Conservation (phyloP, 2,329 filamentous ascomycete genomes). For the Diaporthe citrichinensis region DNA sequence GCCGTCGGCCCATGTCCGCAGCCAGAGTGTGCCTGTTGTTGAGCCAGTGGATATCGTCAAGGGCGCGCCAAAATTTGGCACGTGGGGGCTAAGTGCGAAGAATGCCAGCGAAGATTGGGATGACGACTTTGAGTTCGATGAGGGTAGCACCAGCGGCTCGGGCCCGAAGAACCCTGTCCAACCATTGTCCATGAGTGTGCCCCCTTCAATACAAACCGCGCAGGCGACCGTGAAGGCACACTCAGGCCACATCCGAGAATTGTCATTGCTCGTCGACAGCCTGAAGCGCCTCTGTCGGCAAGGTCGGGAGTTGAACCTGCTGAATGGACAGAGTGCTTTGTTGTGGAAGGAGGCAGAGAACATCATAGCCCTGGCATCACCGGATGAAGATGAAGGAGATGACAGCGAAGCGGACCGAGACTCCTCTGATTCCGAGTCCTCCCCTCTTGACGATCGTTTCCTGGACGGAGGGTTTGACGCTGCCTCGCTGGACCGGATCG, state of each 20-base stretch:
- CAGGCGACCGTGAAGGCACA: constrained; percentile 87
- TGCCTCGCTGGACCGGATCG: constrained; percentile 58
- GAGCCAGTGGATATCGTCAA: constrained; percentile 71
- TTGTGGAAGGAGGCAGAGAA: constrained; percentile 88
- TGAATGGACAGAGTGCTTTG: constrained; percentile 69
- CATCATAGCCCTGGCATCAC: constrained; percentile 86
- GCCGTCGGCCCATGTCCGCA: constrained; percentile 79
- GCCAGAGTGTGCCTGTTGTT: constrained; percentile 83
- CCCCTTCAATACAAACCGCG: constrained; percentile 83
- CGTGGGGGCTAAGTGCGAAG: constrained; percentile 85
- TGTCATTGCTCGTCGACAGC: constrained; percentile 86
- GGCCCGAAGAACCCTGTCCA: constrained; percentile 49
- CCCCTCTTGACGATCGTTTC: constrained; percentile 59
- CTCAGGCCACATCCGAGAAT: constrained; percentile 85
- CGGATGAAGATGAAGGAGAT: constrained; percentile 69
- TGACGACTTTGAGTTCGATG: constrained; percentile 85
- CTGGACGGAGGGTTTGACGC: constrained; percentile 64
- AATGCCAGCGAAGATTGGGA: constrained; percentile 90
- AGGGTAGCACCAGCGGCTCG: constrained; percentile 54
- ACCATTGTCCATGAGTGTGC: constrained; percentile 75
- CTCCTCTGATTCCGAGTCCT: constrained; percentile 57
- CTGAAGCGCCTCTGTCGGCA: constrained; percentile 82
- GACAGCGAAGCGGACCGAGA: constrained; percentile 50
- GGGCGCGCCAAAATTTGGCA: constrained; percentile 78
- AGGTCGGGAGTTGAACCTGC: constrained; percentile 76